These are phyloP conservation scores for Ceratorhiza oryzae-sativae DNA, from an alignment of 1,284 basidiomycete genomes.

Conservation along the genomic window DNA sequence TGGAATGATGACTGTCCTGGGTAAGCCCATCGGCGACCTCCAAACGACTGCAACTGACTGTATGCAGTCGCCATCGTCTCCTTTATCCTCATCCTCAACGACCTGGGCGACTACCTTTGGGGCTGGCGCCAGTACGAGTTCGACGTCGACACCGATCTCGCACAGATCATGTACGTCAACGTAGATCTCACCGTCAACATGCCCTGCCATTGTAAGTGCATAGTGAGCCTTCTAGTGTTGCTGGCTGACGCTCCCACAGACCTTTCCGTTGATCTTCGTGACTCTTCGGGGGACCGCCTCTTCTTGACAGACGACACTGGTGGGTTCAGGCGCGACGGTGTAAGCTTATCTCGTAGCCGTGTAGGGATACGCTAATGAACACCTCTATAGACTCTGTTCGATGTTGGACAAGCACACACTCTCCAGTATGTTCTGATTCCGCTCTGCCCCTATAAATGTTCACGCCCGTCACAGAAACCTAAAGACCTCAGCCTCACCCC, in stretches of 20 bases:
- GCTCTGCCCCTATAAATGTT: constrained; percentile 42
- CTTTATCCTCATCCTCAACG: constrained; percentile 80
- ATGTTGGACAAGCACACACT: constrained; percentile 79
- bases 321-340: constrained; percentile 86
- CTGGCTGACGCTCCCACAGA: constrained; percentile 55
- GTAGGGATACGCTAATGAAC: constrained; percentile 39
- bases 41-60: neutral
- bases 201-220: constrained; percentile 84
- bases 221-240: neutral
- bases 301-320: constrained; percentile 69
- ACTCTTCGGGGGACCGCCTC: constrained; percentile 90
- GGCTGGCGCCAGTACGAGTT: constrained; percentile 90
- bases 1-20: constrained; percentile 79
- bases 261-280: constrained; percentile 87
- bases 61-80: constrained; percentile 72
- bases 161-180: constrained; percentile 79
- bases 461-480: constrained; percentile 45
- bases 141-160: constrained; percentile 72
- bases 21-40: neutral
- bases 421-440: constrained; percentile 61
- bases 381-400: constrained; percentile 73
- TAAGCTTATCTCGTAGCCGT: no score
- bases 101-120: constrained; percentile 89
- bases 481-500: constrained; percentile 61
- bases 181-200: constrained; percentile 91